A percentile compares a stretch with the other conserved stretches of the same genome.
Conservation (phyloP, 2,329 filamentous ascomycete genomes). For the Harringtonia aguacate region DNA sequence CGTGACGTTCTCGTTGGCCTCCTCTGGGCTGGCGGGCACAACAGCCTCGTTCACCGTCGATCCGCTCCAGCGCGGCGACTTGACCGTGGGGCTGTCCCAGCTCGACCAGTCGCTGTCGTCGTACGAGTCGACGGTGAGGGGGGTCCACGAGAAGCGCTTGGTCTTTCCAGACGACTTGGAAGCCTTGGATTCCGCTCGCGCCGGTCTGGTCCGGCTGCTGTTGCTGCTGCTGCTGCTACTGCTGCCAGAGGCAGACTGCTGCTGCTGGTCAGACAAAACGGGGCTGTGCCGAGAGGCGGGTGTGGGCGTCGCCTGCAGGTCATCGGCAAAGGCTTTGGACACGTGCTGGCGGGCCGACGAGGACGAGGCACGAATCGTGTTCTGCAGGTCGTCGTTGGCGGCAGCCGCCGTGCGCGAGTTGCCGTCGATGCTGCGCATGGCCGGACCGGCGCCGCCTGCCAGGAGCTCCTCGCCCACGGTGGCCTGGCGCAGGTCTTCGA, state of each 20-base stretch:
- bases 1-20: slow-evolving; percentile 31
- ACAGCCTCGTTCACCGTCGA: slow-evolving; percentile 43
- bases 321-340: slow-evolving; percentile 25
- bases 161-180: too few relatives aligned
- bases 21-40: slow-evolving; percentile 32
- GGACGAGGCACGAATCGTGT: slow-evolving; percentile 34
- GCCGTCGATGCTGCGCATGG: slow-evolving; percentile 20
- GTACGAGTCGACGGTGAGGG: slow-evolving; percentile 42
- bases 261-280: too few relatives aligned
- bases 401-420: slow-evolving; percentile 14
- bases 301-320: slow-evolving; percentile 17
- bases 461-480: slow-evolving; percentile 90
- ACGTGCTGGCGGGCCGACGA: slow-evolving; percentile 27
- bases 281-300: slow-evolving; percentile 8
- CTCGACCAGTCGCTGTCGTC: slow-evolving; percentile 55
- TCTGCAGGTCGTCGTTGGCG: slow-evolving; percentile 20
- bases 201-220: neutral
- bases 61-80: slow-evolving; percentile 50
- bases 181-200: slow-evolving; percentile 19
- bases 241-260: neutral
- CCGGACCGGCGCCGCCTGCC: slow-evolving; percentile 30
- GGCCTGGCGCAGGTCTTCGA: slow-evolving; percentile 89
- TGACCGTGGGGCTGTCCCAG: slow-evolving; percentile 47
- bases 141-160: slow-evolving; percentile 51
- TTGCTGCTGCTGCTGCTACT: neutral